Percentiles rank a stretch among this genome's conserved stretches.
Evolutionary conservation across 345 rosid genomes (phyloP).

Genomic region (Citrus reticulata): DNA sequence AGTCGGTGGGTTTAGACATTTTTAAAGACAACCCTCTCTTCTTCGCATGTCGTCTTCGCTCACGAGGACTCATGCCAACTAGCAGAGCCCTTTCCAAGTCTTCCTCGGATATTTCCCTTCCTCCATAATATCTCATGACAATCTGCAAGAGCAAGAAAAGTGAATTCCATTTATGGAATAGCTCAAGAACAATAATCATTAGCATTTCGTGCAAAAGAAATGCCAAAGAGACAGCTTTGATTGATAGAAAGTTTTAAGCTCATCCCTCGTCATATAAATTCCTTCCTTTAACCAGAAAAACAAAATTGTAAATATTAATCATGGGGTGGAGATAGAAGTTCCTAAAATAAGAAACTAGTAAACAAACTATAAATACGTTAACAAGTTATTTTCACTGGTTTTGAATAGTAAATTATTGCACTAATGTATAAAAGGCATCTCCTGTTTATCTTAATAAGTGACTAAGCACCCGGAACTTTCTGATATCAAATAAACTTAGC

Average conservation of each 20-base stretch:
- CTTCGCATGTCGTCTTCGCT: constrained; percentile 63
- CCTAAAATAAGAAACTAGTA: background rate
- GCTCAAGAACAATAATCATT: background rate
- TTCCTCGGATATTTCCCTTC: constrained; percentile 72
- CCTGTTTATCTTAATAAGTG: background rate
- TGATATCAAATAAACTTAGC: background rate
- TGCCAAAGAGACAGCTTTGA: background rate
- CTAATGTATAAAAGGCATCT: background rate
- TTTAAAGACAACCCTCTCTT: constrained; percentile 55
- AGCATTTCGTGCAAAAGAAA: background rate
- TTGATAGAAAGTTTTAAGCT: background rate
- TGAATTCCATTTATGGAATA: background rate
- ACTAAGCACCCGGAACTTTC: background rate
- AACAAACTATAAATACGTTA: background rate
- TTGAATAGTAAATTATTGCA: background rate
- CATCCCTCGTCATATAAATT: background rate
- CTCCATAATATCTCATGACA: constrained; percentile 82
- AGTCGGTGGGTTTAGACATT: constrained; percentile 15
- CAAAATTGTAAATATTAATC: background rate
- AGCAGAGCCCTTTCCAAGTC: constrained; percentile 87
- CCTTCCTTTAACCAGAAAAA: background rate
- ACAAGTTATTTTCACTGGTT: background rate
- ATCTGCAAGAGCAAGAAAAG: constrained; percentile 31
- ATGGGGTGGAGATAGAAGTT: background rate
- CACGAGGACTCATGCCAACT: constrained; percentile 89